A percentile compares a stretch with the other conserved stretches of the same genome.
These are phyloP conservation scores for Apiotrichum mycotoxinovorans DNA, from an alignment of 1,284 basidiomycete genomes.

Conservation along the genomic window DNA sequence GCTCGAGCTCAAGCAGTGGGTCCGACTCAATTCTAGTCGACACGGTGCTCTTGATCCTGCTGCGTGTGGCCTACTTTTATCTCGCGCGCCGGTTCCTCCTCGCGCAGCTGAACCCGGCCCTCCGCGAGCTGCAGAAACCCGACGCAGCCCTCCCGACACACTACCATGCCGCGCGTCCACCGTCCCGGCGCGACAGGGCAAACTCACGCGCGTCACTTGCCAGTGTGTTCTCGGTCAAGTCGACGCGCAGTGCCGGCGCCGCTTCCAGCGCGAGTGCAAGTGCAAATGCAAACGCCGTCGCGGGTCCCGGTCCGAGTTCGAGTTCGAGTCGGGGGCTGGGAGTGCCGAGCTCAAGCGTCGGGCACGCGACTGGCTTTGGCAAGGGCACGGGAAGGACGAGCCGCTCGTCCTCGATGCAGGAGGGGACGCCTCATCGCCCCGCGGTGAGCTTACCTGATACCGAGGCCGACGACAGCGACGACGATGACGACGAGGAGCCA, in stretches of 20 bases:
- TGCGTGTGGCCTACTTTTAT: slow-evolving; percentile 42
- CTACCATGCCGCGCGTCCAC: neutral
- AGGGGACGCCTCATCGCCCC: neutral
- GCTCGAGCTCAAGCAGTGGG: neutral
- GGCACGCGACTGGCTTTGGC: neutral
- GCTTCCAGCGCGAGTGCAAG: neutral
- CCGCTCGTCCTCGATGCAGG: neutral
- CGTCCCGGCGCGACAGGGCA: neutral
- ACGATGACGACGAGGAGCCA: slow-evolving; percentile 3
- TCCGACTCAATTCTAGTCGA: slow-evolving; percentile 39
- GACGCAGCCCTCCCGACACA: slow-evolving; percentile 16
- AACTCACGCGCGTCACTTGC: slow-evolving; percentile 1
- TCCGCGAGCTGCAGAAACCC: slow-evolving; percentile 39
- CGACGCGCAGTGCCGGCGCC: neutral
- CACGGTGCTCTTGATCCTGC: slow-evolving; percentile 36
- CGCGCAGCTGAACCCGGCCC: slow-evolving; percentile 40
- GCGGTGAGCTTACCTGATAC: neutral
- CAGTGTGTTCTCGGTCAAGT: neutral
- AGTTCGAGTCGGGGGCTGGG: no score
- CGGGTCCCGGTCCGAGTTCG: no score
- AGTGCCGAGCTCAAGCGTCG: no score
- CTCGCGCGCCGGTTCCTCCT: slow-evolving; percentile 44
- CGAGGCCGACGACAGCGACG: slow-evolving; percentile 3
- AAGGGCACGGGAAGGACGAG: neutral
- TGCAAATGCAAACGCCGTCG: no score